phyloP scores from a whole-genome alignment of 2,329 filamentous ascomycete genomes.

The Mollisia scopiformis region DNA sequence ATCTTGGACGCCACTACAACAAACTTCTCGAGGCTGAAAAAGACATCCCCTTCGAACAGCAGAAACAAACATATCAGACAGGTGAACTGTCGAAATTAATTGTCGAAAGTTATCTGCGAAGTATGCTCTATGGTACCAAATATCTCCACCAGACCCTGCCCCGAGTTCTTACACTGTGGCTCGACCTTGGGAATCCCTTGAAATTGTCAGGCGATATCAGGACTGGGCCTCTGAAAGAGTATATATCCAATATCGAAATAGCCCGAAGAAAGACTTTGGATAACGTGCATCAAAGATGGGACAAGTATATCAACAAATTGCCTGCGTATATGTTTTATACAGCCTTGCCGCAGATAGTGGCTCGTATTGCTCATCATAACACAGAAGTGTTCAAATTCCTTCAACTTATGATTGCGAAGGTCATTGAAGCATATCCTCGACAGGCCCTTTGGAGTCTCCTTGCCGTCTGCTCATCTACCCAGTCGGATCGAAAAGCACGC shows the following conservation, averaged over 20 bases:
- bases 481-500: constrained; percentile 65
- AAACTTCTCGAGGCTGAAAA: constrained; percentile 93
- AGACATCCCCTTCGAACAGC: constrained; percentile 72
- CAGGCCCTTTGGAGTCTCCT: constrained; percentile 92
- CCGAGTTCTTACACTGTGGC: constrained; percentile 89
- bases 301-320: constrained; percentile 75
- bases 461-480: constrained; percentile 80
- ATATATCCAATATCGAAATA: constrained; percentile 54
- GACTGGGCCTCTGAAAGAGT: constrained; percentile 45
- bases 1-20: constrained; percentile 95
- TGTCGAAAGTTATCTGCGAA: constrained; percentile 90
- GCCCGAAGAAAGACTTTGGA: constrained; percentile 68
- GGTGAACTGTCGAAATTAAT: constrained; percentile 88
- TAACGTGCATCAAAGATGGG: constrained; percentile 72
- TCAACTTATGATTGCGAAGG: constrained; percentile 79
- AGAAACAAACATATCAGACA: constrained; percentile 74
- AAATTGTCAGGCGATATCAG: constrained; percentile 59
- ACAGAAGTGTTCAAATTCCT: constrained; percentile 75
- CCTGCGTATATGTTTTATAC: constrained; percentile 81
- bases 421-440: constrained; percentile 84
- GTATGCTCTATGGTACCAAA: constrained; percentile 86
- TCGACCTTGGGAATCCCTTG: constrained; percentile 82
- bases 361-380: constrained; percentile 91
- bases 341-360: constrained; percentile 88
- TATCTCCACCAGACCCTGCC: constrained; percentile 95